Percentiles rank a stretch among this genome's conserved stretches.
phyloP scores from a whole-genome alignment of 1,284 basidiomycete genomes.

The Trichosporon sp. region DNA sequence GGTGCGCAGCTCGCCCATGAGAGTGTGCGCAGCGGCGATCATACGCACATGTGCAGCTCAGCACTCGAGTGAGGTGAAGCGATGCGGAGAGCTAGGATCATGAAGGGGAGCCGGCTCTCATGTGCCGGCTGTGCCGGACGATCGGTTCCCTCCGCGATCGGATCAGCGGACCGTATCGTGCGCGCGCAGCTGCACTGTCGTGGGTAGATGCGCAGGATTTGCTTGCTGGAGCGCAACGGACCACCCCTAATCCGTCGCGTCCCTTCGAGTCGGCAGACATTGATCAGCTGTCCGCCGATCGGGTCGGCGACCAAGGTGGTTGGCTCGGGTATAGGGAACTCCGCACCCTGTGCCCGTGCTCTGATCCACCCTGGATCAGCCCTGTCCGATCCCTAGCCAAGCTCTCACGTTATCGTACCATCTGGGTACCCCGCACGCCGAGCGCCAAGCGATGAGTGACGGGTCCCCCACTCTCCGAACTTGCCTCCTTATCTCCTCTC shows the following conservation, averaged over 20 bases:
- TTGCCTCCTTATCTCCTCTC: not conserved
- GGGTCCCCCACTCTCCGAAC: not conserved
- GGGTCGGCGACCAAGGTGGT: not conserved
- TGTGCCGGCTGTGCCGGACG: too few species aligned
- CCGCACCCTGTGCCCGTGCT: not conserved
- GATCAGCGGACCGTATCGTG: not conserved
- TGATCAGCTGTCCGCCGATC: not conserved
- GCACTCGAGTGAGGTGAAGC: not conserved
- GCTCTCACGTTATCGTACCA: not conserved
- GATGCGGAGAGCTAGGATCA: too few species aligned
- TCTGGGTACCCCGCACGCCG: not conserved
- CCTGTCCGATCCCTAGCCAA: not conserved
- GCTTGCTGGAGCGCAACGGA: not conserved
- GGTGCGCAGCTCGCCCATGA: too few species aligned
- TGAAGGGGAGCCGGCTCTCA: too few species aligned
- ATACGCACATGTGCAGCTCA: not conserved
- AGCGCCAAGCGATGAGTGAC: not conserved
- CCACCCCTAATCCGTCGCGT: not conserved
- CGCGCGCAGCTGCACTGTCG: not conserved
- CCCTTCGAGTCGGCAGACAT: not conserved
- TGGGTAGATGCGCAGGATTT: too few species aligned
- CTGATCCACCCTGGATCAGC: not conserved
- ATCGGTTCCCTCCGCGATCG: too few species aligned
- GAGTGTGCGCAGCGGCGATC: not conserved
- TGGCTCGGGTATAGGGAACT: not conserved